Evolutionary conservation across 148 eudicot species (phyloP).

Genomic region (Tetragonia tetragonoides): DNA sequence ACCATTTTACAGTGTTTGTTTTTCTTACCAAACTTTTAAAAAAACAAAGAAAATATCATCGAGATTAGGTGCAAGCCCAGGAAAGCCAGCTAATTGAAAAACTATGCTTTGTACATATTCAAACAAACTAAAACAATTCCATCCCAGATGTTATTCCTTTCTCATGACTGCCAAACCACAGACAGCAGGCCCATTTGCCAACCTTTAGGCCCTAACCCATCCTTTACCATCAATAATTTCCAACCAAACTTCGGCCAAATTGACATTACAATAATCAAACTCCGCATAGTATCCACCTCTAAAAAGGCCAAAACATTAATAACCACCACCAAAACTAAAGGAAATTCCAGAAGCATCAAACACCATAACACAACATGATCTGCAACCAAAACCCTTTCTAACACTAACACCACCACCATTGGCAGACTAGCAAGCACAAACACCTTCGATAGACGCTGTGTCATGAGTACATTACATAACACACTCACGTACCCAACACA

Average conservation of each 20-base stretch:
- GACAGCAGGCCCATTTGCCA: constrained; percentile 2
- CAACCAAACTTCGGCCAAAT: constrained; percentile 24
- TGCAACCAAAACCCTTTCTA: too few species aligned
- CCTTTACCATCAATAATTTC: constrained; percentile 16
- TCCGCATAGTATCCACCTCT: constrained; percentile 1
- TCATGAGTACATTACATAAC: too few species aligned
- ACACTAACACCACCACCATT: too few species aligned
- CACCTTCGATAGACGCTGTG: too few species aligned
- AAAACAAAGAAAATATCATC: not conserved
- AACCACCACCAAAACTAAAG: not conserved
- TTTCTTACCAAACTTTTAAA: not conserved
- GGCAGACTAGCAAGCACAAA: too few species aligned
- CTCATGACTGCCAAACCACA: constrained; percentile 11
- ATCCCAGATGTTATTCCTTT: not conserved
- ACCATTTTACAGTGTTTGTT: not conserved
- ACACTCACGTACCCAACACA: too few species aligned
- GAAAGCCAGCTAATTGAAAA: constrained; percentile 16
- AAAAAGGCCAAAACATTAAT: not conserved
- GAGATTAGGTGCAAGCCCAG: constrained; percentile 7
- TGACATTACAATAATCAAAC: not conserved
- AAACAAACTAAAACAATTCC: not conserved
- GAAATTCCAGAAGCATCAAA: not conserved
- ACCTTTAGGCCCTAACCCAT: not conserved
- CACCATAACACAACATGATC: not conserved
- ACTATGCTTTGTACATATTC: not conserved